Conservation (phyloP, 345 rosid species). For the Garcia nutans region DNA sequence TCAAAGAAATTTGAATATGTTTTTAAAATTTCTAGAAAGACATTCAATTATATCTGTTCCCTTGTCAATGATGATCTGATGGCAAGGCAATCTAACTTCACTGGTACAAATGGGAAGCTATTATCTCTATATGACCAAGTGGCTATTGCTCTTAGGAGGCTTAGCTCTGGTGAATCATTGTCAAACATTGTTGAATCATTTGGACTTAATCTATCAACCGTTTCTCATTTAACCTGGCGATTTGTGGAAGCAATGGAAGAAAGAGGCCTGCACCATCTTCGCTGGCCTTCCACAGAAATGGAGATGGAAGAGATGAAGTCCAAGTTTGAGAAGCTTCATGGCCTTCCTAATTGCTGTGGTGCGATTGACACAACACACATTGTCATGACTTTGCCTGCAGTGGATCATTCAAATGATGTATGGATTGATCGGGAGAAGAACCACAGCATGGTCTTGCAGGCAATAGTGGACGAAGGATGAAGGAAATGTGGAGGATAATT, state of each 20-base stretch:
- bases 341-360: conserved; percentile 69
- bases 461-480: conserved; percentile 62
- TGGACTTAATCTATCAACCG: conserved; percentile 68
- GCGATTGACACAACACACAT: conserved; percentile 64
- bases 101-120: conserved; percentile 45
- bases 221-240: conserved; percentile 77
- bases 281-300: conserved; percentile 55
- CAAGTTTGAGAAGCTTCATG: conserved; percentile 59
- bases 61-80: conserved; percentile 62
- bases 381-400: conserved; percentile 60
- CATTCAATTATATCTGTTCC: conserved; percentile 66
- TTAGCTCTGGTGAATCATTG: conserved; percentile 74
- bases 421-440: conserved; percentile 69
- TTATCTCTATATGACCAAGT: conserved; percentile 58
- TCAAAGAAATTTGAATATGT: conserved; percentile 57
- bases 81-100: conserved; percentile 51
- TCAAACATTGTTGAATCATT: conserved; percentile 59
- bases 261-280: conserved; percentile 57
- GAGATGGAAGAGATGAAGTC: conserved; percentile 52
- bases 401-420: conserved; percentile 52
- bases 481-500: conserved; percentile 79
- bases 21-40: conserved; percentile 65
- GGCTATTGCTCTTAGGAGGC: conserved; percentile 73
- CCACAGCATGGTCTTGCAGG: conserved; percentile 74
- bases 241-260: conserved; percentile 81